Base-by-base conservation (phyloP, 2,329 filamentous ascomycete species). In the Aureobasidium lini region DNA sequence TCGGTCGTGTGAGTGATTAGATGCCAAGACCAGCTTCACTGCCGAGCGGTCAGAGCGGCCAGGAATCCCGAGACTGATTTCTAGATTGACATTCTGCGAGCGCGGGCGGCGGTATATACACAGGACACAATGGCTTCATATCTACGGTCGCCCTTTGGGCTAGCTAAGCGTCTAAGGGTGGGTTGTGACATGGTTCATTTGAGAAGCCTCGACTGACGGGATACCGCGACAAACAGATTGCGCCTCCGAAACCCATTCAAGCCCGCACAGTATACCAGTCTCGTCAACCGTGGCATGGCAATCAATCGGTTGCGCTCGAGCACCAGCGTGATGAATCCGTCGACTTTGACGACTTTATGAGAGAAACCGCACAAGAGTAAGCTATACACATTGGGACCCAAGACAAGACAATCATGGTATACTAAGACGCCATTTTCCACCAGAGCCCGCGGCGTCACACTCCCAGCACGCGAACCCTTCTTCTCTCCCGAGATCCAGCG, bases 111-210 rank as follows among this genome's bases (percentile, higher is more conserved):
- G 10, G 29, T 28, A 34, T 52, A 40, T 39, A n/a, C 28, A n/a
- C 47, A 56, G 28, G 52, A 49, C 52, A 29, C 60, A 23, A 79
- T 79, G 77, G 73, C 77, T 60, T 66, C 72, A 64, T 76, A 73
- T 70, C 66, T 72, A 63, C 70, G 75, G 66, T 75, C 76, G 52
- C 70, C 78, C 6, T 64, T 75, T 62, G 71, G 72, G 63, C 68
- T 74, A 16, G 69, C 70, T 29, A 79, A 77, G 69, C 70, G 76
- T 63, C 64, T 73, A 40, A 74, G 72, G 68, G 77, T 78, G 62
- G 58, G 66, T 15, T 11, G 15, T 28, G 6, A 7, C 6, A 15
- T n/a, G 23, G 18, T 32, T 28, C n/a, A 39, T 54, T 6, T 18
- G 46, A 32, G 34, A 34, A 34, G 13, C 18, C 32, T 37, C 13